Evolutionary conservation across 2,329 filamentous ascomycete genomes (phyloP).

Genomic region (Exutisphaerella laricina): DNA sequence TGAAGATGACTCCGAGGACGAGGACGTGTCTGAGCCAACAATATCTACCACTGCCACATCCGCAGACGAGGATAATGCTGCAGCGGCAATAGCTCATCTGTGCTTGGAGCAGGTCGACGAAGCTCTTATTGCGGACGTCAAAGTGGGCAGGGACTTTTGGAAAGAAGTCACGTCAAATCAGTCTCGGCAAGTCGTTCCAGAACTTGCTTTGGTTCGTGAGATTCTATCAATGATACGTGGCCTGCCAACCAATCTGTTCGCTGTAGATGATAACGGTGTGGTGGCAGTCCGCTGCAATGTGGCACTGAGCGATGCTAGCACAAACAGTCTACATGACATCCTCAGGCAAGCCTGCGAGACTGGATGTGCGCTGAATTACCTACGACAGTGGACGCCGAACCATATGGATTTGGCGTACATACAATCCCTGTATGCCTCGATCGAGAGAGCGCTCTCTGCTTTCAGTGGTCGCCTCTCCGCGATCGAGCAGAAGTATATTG

Average conservation of each 20-base stretch:
- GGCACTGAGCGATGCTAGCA: constrained; percentile 14
- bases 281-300: constrained; percentile 13
- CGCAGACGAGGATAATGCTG: constrained; percentile 35
- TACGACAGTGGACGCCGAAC: constrained; percentile 46
- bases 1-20: constrained; percentile 49
- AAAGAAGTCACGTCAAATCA: not conserved
- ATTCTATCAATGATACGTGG: constrained; percentile 80
- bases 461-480: constrained; percentile 57
- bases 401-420: constrained; percentile 38
- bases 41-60: constrained; percentile 34
- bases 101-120: constrained; percentile 30
- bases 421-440: constrained; percentile 64
- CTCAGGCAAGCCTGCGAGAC: constrained; percentile 44
- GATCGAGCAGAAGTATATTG: constrained; percentile 58
- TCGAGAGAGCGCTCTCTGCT: constrained; percentile 50
- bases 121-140: constrained; percentile 35
- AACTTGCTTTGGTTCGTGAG: constrained; percentile 70
- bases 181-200: constrained; percentile 47
- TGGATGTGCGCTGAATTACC: constrained; percentile 43
- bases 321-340: constrained; percentile 33
- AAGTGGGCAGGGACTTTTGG: constrained; percentile 20
- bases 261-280: constrained; percentile 29
- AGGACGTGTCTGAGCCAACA: constrained; percentile 26
- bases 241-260: constrained; percentile 67
- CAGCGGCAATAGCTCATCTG: constrained; percentile 31